A percentile compares a stretch with the other conserved stretches of the same genome.
Evolutionary conservation across 2,329 filamentous ascomycete genomes (phyloP).

Genomic region (Coniosporium tulheliwenetii): DNA sequence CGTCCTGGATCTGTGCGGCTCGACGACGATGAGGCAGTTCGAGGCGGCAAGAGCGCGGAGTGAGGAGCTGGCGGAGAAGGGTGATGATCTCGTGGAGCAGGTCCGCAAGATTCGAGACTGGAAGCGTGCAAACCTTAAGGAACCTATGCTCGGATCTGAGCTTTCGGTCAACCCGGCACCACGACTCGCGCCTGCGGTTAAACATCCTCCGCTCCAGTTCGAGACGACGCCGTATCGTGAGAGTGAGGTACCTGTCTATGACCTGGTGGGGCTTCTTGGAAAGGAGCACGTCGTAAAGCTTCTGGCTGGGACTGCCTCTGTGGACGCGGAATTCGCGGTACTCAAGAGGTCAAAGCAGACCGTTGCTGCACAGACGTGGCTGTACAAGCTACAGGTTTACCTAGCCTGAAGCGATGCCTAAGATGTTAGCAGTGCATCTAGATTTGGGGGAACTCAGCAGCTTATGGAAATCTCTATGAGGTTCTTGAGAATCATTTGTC

Average conservation of each 20-base stretch:
- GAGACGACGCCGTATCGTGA: slow-evolving; percentile 11
- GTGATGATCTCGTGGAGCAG: slow-evolving; percentile 20
- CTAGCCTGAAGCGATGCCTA: slow-evolving; percentile 10
- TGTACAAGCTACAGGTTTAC: slow-evolving; percentile 47
- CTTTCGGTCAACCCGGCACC: neutral
- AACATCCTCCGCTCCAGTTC: neutral
- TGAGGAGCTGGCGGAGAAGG: neutral
- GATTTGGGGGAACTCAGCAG: too few relatives aligned
- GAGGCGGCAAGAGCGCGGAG: too few relatives aligned
- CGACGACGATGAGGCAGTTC: too few relatives aligned
- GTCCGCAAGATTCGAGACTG: neutral
- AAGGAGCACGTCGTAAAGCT: slow-evolving; percentile 27
- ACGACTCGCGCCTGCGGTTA: neutral
- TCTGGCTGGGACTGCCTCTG: slow-evolving; percentile 15
- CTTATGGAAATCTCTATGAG: too few relatives aligned
- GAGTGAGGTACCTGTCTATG: slow-evolving; percentile 34
- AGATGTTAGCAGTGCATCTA: neutral
- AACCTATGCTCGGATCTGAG: neutral
- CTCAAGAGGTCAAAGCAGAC: slow-evolving; percentile 29
- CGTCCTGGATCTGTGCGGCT: neutral
- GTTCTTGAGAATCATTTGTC: too few relatives aligned
- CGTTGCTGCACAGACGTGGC: slow-evolving; percentile 29
- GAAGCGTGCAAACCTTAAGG: neutral
- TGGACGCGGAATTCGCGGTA: slow-evolving; percentile 24
- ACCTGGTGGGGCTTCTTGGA: slow-evolving; percentile 37